phyloP scores from a whole-genome alignment of 345 rosid species.

The Toxicodendron radicans region DNA sequence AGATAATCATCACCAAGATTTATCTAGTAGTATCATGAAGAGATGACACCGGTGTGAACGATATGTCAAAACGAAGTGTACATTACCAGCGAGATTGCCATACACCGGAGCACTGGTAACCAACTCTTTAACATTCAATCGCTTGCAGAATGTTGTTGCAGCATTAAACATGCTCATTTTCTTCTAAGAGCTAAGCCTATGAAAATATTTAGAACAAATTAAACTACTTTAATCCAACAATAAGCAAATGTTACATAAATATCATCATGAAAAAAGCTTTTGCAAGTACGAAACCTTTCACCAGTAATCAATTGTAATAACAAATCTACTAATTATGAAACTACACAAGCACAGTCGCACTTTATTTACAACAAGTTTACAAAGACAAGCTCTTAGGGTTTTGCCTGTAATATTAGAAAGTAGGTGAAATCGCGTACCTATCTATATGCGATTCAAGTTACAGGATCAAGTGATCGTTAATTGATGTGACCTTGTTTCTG shows the following conservation, averaged over 20 bases:
- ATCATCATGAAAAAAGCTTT: background rate
- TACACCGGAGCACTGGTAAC: conserved; percentile 47
- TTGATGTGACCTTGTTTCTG: background rate
- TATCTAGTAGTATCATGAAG: background rate
- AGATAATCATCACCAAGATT: background rate
- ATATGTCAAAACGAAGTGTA: background rate
- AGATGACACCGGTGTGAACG: background rate
- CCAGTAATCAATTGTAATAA: background rate
- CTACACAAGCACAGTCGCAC: background rate
- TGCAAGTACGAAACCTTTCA: background rate
- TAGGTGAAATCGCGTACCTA: background rate
- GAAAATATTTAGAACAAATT: background rate
- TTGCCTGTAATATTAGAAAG: background rate
- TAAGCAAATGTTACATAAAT: background rate
- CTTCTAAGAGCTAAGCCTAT: background rate
- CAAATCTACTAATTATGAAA: background rate
- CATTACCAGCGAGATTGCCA: conserved; percentile 39
- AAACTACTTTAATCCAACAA: background rate
- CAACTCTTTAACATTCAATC: conserved; percentile 46
- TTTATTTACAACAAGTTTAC: background rate
- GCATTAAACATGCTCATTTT: conserved; percentile 28
- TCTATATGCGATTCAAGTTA: background rate
- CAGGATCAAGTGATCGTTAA: background rate
- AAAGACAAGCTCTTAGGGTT: background rate
- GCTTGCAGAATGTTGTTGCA: conserved; percentile 38